Evolutionary conservation across 2,329 filamentous ascomycete species (phyloP).

Genomic region (Colletotrichum liriopes): DNA sequence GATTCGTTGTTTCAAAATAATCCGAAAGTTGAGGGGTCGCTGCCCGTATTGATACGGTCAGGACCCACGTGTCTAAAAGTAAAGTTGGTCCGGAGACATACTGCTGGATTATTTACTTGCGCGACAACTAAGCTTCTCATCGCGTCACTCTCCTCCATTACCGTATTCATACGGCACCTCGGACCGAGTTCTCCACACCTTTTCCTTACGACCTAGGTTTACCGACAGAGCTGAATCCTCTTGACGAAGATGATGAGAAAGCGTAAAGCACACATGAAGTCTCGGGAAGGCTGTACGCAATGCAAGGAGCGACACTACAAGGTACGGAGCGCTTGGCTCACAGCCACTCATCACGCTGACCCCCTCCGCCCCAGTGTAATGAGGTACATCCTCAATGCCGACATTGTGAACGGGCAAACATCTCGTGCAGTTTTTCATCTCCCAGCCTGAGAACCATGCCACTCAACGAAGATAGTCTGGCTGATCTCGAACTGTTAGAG

Average conservation of each 20-base stretch:
- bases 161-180: too few relatives aligned
- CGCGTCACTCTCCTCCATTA: too few relatives aligned
- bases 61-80: too few relatives aligned
- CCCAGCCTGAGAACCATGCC: conserved; percentile 2
- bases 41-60: too few relatives aligned
- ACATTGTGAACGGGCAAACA: conserved; percentile 7
- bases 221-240: neutral
- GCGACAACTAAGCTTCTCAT: too few relatives aligned
- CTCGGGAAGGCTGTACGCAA: conserved; percentile 15
- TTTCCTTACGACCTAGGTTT: too few relatives aligned
- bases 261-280: conserved; percentile 11
- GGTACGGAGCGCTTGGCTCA: neutral
- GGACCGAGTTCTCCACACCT: too few relatives aligned
- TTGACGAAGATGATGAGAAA: neutral
- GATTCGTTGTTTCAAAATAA: too few relatives aligned
- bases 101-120: too few relatives aligned
- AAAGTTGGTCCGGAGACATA: too few relatives aligned
- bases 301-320: conserved; percentile 26
- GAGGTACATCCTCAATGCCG: conserved; percentile 22
- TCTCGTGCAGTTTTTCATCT: conserved; percentile 8
- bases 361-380: conserved; percentile 3
- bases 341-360: neutral
- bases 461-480: conserved; percentile 22
- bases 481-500: conserved; percentile 21
- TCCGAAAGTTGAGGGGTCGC: too few relatives aligned